phyloP scores from a whole-genome alignment of 169 alveolate species.

The Babesia microti region DNA sequence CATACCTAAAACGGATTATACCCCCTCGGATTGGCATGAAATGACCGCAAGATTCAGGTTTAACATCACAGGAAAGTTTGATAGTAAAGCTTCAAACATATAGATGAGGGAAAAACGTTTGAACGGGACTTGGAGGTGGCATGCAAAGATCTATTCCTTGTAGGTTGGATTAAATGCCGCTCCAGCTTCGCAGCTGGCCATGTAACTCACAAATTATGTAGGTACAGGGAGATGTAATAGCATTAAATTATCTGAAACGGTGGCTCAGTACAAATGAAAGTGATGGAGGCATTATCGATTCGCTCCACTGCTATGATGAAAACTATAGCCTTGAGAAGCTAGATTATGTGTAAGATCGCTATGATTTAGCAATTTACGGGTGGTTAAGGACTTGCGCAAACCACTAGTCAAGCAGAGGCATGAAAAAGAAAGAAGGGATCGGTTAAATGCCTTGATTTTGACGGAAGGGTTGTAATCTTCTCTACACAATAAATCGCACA shows the following conservation, averaged over 20 bases:
- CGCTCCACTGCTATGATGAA: slow-evolving; percentile 28
- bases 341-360: slow-evolving; percentile 22
- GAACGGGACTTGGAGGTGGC: slow-evolving; percentile 41
- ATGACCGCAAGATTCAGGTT: slow-evolving; percentile 46
- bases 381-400: slow-evolving; percentile 43
- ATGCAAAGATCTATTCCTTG: slow-evolving; percentile 44
- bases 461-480: too few relatives aligned
- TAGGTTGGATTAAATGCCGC: slow-evolving; percentile 50
- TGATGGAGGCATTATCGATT: slow-evolving; percentile 14
- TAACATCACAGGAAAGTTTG: slow-evolving; percentile 29
- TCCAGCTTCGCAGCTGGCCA: slow-evolving; percentile 41
- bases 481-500: too few relatives aligned
- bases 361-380: slow-evolving; percentile 20
- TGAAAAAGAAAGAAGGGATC: slow-evolving; percentile 15
- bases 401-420: slow-evolving; percentile 42
- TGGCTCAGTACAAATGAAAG: slow-evolving; percentile 42
- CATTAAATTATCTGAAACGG: slow-evolving; percentile 46
- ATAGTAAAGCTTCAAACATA: slow-evolving; percentile 13
- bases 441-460: too few relatives aligned
- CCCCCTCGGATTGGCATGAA: slow-evolving; percentile 20
- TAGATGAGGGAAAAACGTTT: slow-evolving; percentile 14
- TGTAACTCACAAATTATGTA: slow-evolving; percentile 10
- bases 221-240: slow-evolving; percentile 50
- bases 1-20: slow-evolving; percentile 35
- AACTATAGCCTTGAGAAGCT: slow-evolving; percentile 40